phyloP scores from a whole-genome alignment of 306 rosid species.

The Trifolium repens region DNA sequence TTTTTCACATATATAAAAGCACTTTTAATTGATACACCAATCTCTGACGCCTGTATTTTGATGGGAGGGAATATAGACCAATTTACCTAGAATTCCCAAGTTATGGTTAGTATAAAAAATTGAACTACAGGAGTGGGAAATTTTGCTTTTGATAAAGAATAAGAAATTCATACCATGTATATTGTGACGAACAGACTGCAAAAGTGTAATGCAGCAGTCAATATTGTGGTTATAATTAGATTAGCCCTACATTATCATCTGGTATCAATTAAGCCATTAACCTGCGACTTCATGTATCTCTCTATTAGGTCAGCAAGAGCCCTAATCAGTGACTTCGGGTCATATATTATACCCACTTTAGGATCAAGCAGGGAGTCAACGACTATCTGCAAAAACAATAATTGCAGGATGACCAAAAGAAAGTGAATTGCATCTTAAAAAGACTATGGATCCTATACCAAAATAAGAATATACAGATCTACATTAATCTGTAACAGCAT shows the following conservation, averaged over 20 bases:
- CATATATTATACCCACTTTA: constrained; percentile 75
- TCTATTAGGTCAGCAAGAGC: constrained; percentile 64
- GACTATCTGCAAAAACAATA: constrained; percentile 61
- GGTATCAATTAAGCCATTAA: constrained; percentile 38
- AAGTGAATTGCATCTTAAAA: background rate
- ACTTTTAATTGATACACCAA: background rate
- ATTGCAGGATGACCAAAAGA: constrained; percentile 13
- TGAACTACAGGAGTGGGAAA: background rate
- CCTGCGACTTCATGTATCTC: constrained; percentile 49
- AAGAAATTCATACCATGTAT: constrained; percentile 26
- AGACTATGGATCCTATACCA: background rate
- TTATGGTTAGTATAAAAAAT: background rate
- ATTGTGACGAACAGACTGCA: constrained; percentile 38
- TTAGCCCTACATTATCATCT: constrained; percentile 35
- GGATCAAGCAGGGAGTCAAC: constrained; percentile 76
- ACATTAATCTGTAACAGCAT: constrained; percentile 10
- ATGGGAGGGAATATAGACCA: constrained; percentile 23
- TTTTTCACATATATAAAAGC: background rate
- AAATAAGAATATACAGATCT: constrained; percentile 13
- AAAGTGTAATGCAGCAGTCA: constrained; percentile 29
- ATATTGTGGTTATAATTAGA: constrained; percentile 22
- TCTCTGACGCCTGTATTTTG: constrained; percentile 19
- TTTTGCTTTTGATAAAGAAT: constrained; percentile 7
- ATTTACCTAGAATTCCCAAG: constrained; percentile 33
- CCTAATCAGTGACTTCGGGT: constrained; percentile 73